Evolutionary conservation across 176 grass and related monocot species (phyloP), one percentile per base, ranked within the genome.

Genomic region (Aegilops bicornis): DNA sequence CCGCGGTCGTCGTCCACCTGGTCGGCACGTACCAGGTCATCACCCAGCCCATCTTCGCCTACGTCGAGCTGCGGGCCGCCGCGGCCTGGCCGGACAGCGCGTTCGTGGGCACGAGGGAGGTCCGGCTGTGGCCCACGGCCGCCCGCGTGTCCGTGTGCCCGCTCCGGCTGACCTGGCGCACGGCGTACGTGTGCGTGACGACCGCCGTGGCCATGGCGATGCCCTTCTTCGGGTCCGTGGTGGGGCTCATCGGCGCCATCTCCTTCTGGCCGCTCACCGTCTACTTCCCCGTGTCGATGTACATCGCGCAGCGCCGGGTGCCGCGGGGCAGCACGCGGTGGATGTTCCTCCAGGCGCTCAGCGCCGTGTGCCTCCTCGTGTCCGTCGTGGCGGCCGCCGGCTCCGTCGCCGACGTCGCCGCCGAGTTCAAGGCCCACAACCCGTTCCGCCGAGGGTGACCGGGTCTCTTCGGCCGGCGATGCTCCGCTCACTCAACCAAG

Each of bases 261-360:
- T 91, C 39, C 1, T 94, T 94, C 92, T 94, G 92, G 89, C 89
- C 89, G 19, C 92, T 94, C 82, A 94, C 92, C 67, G 92, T 94
- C 15, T 94, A 89, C 84, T 94, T 91, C 84, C 92, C 92, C 9
- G 92, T 95, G 17, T 90, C 93, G 79, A 97, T 97, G 95, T 95
- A 95, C 89, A 95, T 92, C 45, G 80, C 39, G 22, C 89, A 87
- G 85, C 82, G 82, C 23, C 70, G 56, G 80, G 77, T 94, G 62
- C 78, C 43, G 77, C 78, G 84, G 42, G 79, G 87, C 50, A 89
- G 89, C 25, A 70, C 69, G 17, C 82, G 79, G 35, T 87, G 74
- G 75, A 14, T 83, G 33, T 87, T 84, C 76, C 66, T 93, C 7
- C 78, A 90, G 59, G 66, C 60, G 88, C 76, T 93, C 37, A 90